phyloP scores from a whole-genome alignment of 2,329 filamentous ascomycete species.

The Colletotrichum nymphaeae region DNA sequence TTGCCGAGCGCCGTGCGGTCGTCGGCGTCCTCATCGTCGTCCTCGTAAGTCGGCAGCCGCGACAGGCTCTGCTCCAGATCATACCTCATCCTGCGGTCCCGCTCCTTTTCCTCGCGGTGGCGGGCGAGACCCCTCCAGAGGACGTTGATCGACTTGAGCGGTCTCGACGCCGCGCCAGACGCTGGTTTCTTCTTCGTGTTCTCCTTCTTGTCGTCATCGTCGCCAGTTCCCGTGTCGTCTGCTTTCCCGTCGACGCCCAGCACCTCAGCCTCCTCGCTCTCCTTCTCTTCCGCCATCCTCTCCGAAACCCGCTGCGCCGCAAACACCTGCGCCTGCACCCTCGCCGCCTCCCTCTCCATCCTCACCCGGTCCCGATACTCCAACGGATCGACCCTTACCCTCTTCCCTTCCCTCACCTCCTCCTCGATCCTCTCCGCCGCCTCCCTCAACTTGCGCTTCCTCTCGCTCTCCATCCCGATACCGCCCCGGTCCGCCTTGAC shows the following conservation, averaged over 20 bases:
- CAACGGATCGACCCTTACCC: constrained; percentile 71
- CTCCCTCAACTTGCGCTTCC: constrained; percentile 80
- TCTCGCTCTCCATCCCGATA: constrained; percentile 85
- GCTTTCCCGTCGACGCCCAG: too few species aligned
- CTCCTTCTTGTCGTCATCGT: constrained; percentile 41
- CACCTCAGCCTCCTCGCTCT: constrained; percentile 24
- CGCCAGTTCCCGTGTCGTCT: background rate
- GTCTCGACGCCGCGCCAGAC: constrained; percentile 54
- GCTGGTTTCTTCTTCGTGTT: constrained; percentile 43
- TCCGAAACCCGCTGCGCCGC: constrained; percentile 88
- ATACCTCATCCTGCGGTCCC: constrained; percentile 72
- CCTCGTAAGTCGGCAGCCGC: constrained; percentile 73
- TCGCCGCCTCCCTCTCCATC: constrained; percentile 75
- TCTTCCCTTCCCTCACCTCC: constrained; percentile 65
- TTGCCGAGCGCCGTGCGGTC: constrained; percentile 77
- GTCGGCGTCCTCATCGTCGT: constrained; percentile 75
- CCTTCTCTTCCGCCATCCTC: constrained; percentile 72
- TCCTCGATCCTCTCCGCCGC: constrained; percentile 59
- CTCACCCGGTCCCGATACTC: constrained; percentile 81
- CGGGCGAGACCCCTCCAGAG: constrained; percentile 83
- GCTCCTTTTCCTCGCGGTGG: constrained; percentile 75
- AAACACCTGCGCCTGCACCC: constrained; percentile 75
- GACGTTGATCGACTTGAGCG: constrained; percentile 77
- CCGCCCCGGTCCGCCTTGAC: constrained; percentile 85
- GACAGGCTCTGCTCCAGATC: constrained; percentile 75